Conservation (phyloP, 2,329 filamentous ascomycete genomes). For the Pseudogymnoascus sp. region DNA sequence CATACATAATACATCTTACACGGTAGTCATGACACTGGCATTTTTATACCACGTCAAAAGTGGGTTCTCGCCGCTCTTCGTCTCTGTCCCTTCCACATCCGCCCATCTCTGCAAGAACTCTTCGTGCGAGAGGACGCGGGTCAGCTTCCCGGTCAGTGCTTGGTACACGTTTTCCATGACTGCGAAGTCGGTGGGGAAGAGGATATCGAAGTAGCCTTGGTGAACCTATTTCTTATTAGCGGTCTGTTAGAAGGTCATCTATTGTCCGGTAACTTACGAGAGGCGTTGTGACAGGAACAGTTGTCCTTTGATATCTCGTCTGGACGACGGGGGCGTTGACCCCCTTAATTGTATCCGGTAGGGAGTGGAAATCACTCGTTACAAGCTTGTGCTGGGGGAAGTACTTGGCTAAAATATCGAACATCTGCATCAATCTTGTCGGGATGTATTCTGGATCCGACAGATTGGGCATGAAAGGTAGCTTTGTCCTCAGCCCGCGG, state of each 20-base stretch:
- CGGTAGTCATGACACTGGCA: slow-evolving; percentile 82
- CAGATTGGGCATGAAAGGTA: slow-evolving; percentile 69
- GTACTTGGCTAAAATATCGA: slow-evolving; percentile 76
- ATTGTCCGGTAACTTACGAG: slow-evolving; percentile 52
- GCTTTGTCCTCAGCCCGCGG: slow-evolving; percentile 51
- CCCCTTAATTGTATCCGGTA: slow-evolving; percentile 76
- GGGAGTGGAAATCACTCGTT: slow-evolving; percentile 79
- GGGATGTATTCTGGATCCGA: slow-evolving; percentile 87
- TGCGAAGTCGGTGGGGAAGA: slow-evolving; percentile 93
- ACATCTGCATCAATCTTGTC: slow-evolving; percentile 92
- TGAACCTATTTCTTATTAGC: slow-evolving; percentile 56
- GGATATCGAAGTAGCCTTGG: slow-evolving; percentile 97
- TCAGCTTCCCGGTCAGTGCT: slow-evolving; percentile 85
- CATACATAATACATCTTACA: slow-evolving; percentile 39
- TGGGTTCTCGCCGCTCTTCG: slow-evolving; percentile 85
- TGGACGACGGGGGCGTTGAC: slow-evolving; percentile 94
- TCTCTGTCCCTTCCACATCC: slow-evolving; percentile 81
- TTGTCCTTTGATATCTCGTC: slow-evolving; percentile 79
- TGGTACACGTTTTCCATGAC: slow-evolving; percentile 89
- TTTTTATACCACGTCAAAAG: slow-evolving; percentile 91
- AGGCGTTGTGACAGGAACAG: slow-evolving; percentile 82
- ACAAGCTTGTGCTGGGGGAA: slow-evolving; percentile 87
- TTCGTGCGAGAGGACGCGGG: slow-evolving; percentile 75
- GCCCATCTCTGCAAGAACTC: slow-evolving; percentile 89
- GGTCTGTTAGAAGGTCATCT: neutral